phyloP scores from a whole-genome alignment of 2,329 filamentous ascomycete genomes.

The Hypocrella siamensis region DNA sequence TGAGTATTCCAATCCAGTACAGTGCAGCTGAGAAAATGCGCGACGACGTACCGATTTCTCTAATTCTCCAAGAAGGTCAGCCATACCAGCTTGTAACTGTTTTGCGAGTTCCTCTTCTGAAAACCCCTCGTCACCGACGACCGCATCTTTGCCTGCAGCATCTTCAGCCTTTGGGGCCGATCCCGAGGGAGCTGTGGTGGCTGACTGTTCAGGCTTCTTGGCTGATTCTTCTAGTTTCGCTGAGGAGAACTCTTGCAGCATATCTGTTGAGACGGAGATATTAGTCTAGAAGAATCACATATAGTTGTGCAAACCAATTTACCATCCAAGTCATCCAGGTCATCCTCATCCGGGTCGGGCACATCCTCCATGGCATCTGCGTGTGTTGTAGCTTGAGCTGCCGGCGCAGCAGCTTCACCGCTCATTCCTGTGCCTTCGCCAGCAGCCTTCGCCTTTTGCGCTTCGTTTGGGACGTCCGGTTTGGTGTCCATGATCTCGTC shows the following conservation, averaged over 20 bases:
- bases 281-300: background rate
- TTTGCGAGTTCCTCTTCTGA: conserved; percentile 69
- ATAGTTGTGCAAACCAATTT: conserved; percentile 8
- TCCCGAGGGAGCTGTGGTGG: conserved; percentile 12
- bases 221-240: conserved; percentile 28
- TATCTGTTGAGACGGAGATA: conserved; percentile 38
- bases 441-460: conserved; percentile 9
- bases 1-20: too few relatives aligned
- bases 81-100: conserved; percentile 83
- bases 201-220: conserved; percentile 10
- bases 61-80: conserved; percentile 59
- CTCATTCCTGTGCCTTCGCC: conserved; percentile 5
- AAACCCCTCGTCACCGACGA: conserved; percentile 23
- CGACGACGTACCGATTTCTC: conserved; percentile 37
- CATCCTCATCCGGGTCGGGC: conserved; percentile 87
- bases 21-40: background rate
- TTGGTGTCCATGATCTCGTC: conserved; percentile 7
- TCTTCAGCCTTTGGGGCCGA: conserved; percentile 18
- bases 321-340: conserved; percentile 85
- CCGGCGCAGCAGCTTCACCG: conserved; percentile 1
- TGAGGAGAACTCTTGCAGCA: conserved; percentile 80
- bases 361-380: conserved; percentile 32
- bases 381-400: background rate
- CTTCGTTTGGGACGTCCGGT: conserved; percentile 7
- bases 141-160: conserved; percentile 8